Conservation (phyloP, 768 basidiomycete species). For the Trametes cingulata region DNA sequence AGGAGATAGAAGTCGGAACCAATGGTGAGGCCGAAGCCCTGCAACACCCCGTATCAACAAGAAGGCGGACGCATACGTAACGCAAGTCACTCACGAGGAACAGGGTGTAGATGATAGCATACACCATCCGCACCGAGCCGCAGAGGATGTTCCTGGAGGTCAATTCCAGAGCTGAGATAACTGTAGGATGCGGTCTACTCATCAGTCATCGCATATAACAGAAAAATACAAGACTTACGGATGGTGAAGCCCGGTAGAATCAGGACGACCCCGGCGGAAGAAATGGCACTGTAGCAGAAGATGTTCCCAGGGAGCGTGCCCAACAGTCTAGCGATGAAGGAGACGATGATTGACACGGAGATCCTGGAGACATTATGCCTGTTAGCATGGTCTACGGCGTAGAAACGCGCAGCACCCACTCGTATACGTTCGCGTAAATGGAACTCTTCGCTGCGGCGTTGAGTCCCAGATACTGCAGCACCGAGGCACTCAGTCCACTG, state of each 20-base stretch:
- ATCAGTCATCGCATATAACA: neutral
- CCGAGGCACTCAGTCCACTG: constrained; percentile 64
- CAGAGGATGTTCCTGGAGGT: constrained; percentile 81
- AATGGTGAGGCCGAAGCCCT: constrained; percentile 85
- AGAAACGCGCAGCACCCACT: too few relatives aligned
- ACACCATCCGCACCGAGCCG: constrained; percentile 81
- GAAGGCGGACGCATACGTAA: neutral
- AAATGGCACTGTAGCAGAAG: constrained; percentile 90
- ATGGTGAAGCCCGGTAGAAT: constrained; percentile 88
- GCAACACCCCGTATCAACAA: neutral
- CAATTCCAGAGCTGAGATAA: constrained; percentile 76
- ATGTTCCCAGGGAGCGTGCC: constrained; percentile 71
- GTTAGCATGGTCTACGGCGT: neutral
- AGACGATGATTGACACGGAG: constrained; percentile 80
- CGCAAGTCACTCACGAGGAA: constrained; percentile 52
- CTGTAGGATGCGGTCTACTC: constrained; percentile 36
- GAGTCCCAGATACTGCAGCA: constrained; percentile 78
- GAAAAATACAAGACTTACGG: constrained; percentile 44
- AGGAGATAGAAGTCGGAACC: constrained; percentile 81
- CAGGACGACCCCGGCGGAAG: constrained; percentile 87
- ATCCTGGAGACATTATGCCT: constrained; percentile 55
- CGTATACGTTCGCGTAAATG: constrained; percentile 94
- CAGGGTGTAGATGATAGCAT: constrained; percentile 83
- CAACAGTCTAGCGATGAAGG: constrained; percentile 77
- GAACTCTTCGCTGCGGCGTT: constrained; percentile 83